Base-by-base conservation (phyloP, 345 rosid species). In the Hirschfeldia incana region DNA sequence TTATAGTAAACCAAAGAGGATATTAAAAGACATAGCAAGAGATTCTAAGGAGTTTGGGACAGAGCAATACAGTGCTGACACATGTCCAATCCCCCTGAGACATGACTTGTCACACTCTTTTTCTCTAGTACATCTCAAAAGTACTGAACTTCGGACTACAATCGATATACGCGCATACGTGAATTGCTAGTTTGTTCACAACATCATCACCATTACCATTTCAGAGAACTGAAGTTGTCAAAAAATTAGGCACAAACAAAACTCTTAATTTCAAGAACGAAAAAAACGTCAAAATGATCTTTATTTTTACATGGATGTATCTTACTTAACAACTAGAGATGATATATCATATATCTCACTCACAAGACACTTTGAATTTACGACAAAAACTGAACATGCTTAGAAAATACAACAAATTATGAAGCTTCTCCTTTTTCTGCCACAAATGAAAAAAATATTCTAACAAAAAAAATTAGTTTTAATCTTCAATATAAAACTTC, bases 51-150 rank as follows among this genome's bases (percentile, higher is more conserved):
- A 69, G 55, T 65, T 70, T 63, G 73, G 68, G 76, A 75, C 83
- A 75, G 64, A 65, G 63, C 69, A 70, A 75, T 58, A 27, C 6
- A 3, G 1, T 65, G 58, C 27, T 70, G 83, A 75, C 83, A 80
- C 69, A 51, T 80, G 83, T 70, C 76, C 69, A 55, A 42, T 70
- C 83, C 76, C 66, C 57, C 42, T 44, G 76, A 29, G 44, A 49
- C 76, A 65, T 80, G 76, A 58, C 80, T 32, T 65, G 64, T 80
- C 76, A 6, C 61, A 0, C 66, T 33, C 63, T 8, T 37, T 0
- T n/a, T 51, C 55, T 67, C 65, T 37, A 26, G 3, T 9, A 36
- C 78, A 36, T 13, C 65, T 63, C 63, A 67, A 29, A 66, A 30
- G 42, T 13, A 49, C n/a, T 49, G 17, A 49, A 49, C 57, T 49